A percentile compares a stretch with the other conserved stretches of the same genome.
Evolutionary conservation across 2,329 filamentous ascomycete species (phyloP).

Genomic region (Mollisiaceae sp.): DNA sequence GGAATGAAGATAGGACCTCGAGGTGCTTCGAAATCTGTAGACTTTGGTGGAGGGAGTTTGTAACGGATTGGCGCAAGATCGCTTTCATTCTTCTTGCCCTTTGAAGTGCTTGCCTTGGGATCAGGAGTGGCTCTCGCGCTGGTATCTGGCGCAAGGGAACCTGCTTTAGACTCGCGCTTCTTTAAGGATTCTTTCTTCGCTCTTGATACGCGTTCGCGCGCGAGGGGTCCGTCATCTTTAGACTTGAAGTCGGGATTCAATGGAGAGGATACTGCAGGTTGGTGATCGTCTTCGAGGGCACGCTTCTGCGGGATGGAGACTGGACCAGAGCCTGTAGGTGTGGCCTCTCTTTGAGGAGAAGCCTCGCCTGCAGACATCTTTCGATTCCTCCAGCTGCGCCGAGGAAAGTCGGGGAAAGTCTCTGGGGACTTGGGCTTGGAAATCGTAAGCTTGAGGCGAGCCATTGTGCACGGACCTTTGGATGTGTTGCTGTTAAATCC

Average conservation of each 20-base stretch:
- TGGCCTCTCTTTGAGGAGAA: constrained; percentile 44
- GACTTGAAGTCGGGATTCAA: constrained; percentile 70
- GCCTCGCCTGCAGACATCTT: constrained; percentile 22
- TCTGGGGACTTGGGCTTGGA: not conserved
- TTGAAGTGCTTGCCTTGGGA: constrained; percentile 48
- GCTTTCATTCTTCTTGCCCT: constrained; percentile 44
- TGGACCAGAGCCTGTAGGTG: constrained; percentile 44
- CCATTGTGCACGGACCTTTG: constrained; percentile 1
- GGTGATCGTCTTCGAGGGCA: constrained; percentile 70
- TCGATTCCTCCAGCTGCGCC: not conserved
- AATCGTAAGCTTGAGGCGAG: not conserved
- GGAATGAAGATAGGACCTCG: constrained; percentile 61
- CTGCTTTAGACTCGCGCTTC: constrained; percentile 67
- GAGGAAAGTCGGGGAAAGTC: not conserved
- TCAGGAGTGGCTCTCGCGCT: constrained; percentile 63
- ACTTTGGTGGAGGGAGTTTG: constrained; percentile 67
- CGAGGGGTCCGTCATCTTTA: constrained; percentile 42
- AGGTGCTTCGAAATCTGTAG: constrained; percentile 64
- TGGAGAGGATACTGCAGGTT: constrained; percentile 73
- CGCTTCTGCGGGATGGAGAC: constrained; percentile 66
- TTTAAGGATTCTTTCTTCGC: constrained; percentile 71
- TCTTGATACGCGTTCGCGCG: constrained; percentile 47
- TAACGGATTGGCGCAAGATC: constrained; percentile 60
- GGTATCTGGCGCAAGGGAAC: constrained; percentile 49
- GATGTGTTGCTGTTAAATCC: too few relatives aligned